These are phyloP conservation scores for Nepenthes gracilis DNA, from an alignment of 148 eudicot species.

Conservation along the genomic window DNA sequence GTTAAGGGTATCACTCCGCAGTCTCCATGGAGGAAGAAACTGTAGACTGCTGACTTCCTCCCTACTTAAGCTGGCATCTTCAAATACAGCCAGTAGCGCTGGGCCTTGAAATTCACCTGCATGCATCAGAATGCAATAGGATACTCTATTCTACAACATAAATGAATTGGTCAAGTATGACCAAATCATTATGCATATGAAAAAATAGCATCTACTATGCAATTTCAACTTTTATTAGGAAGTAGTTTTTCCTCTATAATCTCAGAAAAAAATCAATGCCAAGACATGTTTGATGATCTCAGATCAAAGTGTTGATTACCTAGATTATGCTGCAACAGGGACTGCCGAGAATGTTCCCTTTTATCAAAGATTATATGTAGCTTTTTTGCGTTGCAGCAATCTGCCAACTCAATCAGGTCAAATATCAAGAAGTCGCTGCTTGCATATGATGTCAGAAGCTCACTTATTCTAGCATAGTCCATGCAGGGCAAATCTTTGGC, in stretches of 20 bases:
- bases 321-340: constrained; percentile 90
- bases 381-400: constrained; percentile 88
- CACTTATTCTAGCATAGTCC: constrained; percentile 71
- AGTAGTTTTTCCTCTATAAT: neutral
- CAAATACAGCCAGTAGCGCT: constrained; percentile 63
- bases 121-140: neutral
- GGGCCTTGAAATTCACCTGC: constrained; percentile 98
- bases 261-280: neutral
- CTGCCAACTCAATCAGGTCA: constrained; percentile 95
- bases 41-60: constrained; percentile 89
- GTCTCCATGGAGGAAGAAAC: constrained; percentile 91
- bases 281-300: neutral
- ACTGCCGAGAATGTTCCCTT: constrained; percentile 81
- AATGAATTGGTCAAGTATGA: neutral
- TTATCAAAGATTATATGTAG: constrained; percentile 76
- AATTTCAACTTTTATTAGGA: neutral
- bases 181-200: neutral
- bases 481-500: constrained; percentile 94
- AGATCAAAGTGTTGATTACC: constrained; percentile 32
- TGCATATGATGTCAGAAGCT: constrained; percentile 60
- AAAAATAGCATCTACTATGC: neutral
- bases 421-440: constrained; percentile 55
- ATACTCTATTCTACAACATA: neutral
- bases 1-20: constrained; percentile 78
- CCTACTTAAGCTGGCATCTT: constrained; percentile 81